Base-by-base conservation (phyloP, 495 filamentous ascomycete genomes). In the Penicillium alfredii region DNA sequence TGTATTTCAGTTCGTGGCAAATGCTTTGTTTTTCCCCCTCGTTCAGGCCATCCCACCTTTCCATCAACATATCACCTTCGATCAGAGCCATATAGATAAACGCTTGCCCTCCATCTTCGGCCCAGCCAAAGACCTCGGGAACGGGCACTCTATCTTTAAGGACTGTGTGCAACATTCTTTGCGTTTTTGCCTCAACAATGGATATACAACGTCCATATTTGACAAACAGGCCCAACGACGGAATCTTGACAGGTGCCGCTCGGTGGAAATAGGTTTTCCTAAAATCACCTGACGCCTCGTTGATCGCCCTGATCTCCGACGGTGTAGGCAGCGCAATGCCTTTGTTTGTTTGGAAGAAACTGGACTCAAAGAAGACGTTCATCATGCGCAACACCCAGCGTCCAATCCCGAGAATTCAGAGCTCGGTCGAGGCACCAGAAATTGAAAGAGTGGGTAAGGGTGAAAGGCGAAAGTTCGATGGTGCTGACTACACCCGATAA, bases 31-130 rank as follows among this genome's bases (percentile, higher is more conserved):
- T 51, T 33, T 71, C 65, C 11, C 53, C 37, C 17, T 51, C 43
- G 28, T 44, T 48, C 39, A 72, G 37, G 28, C 22, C 35, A 30
- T 35, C 40, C 70, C 67, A 69, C 26, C 49, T 45, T 22, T 64
- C 34, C 37, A 62, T 42, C 33, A 72, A 33, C n/a, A 58, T 58
- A 14, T 50, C 58, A 13, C 65, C 66, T 23, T 53, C 28, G 15
- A 73, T 53, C 33, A 65, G 44, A 40, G 67, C 45, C 69, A 72
- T 72, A 34, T 71, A 72, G 29, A 71, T 63, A 49, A 73, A 74
- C 10, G 45, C 47, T 33, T 59, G 49, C 26, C 61, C 47, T 18
- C 47, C 54, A 38, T 72, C 65, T 33, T 49, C 53, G 11, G 55
- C 45, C 68, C 68, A 71, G 16, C 63, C 66, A 48, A 63, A 72